Evolutionary conservation across 306 rosid genomes (phyloP).

Genomic region (Vachellia pachyceras): DNA sequence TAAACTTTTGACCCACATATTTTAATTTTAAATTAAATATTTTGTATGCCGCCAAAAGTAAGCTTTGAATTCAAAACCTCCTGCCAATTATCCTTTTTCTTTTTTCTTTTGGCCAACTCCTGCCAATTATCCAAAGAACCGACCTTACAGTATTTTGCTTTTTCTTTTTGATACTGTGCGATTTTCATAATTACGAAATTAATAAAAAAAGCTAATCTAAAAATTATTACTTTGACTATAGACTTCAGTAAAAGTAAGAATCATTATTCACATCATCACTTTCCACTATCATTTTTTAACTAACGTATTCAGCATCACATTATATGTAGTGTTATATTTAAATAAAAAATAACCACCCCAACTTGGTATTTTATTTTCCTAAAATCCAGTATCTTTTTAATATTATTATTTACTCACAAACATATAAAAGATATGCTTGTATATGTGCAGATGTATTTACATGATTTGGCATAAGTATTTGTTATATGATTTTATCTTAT

Average conservation of each 20-base stretch:
- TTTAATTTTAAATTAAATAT: neutral
- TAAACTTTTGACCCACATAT: neutral
- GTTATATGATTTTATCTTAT: neutral
- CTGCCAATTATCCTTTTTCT: neutral
- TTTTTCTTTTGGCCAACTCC: neutral
- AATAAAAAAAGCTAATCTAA: neutral
- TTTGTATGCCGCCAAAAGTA: neutral
- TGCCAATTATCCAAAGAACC: constrained; percentile 8
- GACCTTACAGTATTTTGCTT: neutral
- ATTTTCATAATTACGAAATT: neutral
- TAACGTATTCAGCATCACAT: neutral
- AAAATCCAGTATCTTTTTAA: neutral
- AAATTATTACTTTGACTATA: neutral
- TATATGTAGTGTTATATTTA: neutral
- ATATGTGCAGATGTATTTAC: too few relatives aligned
- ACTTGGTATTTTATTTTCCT: neutral
- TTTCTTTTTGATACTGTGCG: neutral
- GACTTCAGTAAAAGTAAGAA: neutral
- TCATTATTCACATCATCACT: neutral
- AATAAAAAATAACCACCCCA: neutral
- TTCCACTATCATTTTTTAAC: neutral
- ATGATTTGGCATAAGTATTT: neutral
- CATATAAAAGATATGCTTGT: too few relatives aligned
- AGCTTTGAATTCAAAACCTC: constrained; percentile 16
- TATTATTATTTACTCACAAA: too few relatives aligned